Percentiles rank a stretch among this genome's conserved stretches.
Evolutionary conservation across 2,329 filamentous ascomycete genomes (phyloP).

Genomic region (Paracamarosporium sp.): DNA sequence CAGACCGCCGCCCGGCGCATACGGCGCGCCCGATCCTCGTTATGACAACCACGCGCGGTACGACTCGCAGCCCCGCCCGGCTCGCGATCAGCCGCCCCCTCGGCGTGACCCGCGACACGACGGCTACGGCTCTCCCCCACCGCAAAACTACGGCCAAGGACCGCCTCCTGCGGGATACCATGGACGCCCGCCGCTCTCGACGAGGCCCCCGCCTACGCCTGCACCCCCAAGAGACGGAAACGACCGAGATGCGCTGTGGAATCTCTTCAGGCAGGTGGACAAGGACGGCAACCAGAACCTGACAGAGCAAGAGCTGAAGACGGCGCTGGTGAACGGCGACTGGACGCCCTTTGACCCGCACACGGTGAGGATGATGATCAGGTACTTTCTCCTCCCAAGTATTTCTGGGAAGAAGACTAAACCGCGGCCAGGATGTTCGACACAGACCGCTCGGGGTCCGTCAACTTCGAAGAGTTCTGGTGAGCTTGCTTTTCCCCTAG

Average conservation of each 20-base stretch:
- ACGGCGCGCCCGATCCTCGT: slow-evolving; percentile 27
- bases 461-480: slow-evolving; percentile 96
- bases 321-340: slow-evolving; percentile 94
- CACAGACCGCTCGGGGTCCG: slow-evolving; percentile 83
- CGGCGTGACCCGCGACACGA: slow-evolving; percentile 32
- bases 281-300: slow-evolving; percentile 82
- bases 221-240: slow-evolving; percentile 63
- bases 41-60: slow-evolving; percentile 33
- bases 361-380: slow-evolving; percentile 98
- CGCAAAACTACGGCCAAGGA: slow-evolving; percentile 59
- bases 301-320: slow-evolving; percentile 83
- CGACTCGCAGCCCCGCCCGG: slow-evolving; percentile 18
- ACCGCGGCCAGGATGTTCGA: slow-evolving; percentile 80
- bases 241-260: slow-evolving; percentile 76
- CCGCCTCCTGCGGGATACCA: slow-evolving; percentile 68
- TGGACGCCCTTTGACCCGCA: slow-evolving; percentile 92
- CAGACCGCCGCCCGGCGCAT: slow-evolving; percentile 48
- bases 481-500: slow-evolving; percentile 27
- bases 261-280: slow-evolving; percentile 90
- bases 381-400: slow-evolving; percentile 21
- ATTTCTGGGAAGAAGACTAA: slow-evolving; percentile 4
- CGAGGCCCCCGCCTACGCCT: slow-evolving; percentile 55
- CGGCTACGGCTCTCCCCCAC: slow-evolving; percentile 55
- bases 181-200: slow-evolving; percentile 66
- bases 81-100: slow-evolving; percentile 22